phyloP scores from a whole-genome alignment of 75 land plant species.

The Cunninghamia lanceolata region DNA sequence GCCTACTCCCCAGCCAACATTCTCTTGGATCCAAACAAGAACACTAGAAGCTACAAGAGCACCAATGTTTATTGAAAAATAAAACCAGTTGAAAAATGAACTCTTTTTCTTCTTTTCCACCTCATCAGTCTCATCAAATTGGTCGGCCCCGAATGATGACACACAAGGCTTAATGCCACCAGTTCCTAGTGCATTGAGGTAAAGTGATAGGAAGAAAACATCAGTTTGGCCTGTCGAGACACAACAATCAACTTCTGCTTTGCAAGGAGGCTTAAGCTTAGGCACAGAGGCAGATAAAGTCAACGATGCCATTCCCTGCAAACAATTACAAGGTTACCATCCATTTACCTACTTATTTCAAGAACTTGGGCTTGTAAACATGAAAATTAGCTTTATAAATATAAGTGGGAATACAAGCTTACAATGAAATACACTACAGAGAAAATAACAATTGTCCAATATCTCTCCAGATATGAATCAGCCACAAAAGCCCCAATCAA shows the following conservation, averaged over 20 bases:
- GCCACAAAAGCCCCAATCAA: constrained; percentile 51
- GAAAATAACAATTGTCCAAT: constrained; percentile 39
- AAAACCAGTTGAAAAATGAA: constrained; percentile 69
- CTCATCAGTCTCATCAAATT: constrained; percentile 50
- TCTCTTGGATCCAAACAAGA: constrained; percentile 52
- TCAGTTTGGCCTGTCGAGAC: constrained; percentile 26
- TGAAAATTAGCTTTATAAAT: neutral
- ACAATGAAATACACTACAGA: constrained; percentile 34
- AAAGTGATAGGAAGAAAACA: constrained; percentile 40
- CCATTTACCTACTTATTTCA: neutral
- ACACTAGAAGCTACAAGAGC: constrained; percentile 41
- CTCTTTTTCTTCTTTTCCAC: constrained; percentile 39
- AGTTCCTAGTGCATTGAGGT: constrained; percentile 52
- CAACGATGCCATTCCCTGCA: constrained; percentile 43
- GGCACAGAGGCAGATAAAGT: constrained; percentile 36
- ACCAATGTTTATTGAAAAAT: constrained; percentile 51
- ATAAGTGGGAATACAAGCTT: constrained; percentile 1
- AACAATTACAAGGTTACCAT: neutral
- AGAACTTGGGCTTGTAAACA: neutral
- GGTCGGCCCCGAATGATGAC: constrained; percentile 61
- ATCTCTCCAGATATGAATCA: constrained; percentile 48
- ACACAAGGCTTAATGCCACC: constrained; percentile 52
- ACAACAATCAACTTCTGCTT: neutral
- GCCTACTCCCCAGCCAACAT: constrained; percentile 46
- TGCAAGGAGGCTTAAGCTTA: constrained; percentile 30